phyloP scores from a whole-genome alignment of 2,329 filamentous ascomycete species.

The Ascochyta pisi region DNA sequence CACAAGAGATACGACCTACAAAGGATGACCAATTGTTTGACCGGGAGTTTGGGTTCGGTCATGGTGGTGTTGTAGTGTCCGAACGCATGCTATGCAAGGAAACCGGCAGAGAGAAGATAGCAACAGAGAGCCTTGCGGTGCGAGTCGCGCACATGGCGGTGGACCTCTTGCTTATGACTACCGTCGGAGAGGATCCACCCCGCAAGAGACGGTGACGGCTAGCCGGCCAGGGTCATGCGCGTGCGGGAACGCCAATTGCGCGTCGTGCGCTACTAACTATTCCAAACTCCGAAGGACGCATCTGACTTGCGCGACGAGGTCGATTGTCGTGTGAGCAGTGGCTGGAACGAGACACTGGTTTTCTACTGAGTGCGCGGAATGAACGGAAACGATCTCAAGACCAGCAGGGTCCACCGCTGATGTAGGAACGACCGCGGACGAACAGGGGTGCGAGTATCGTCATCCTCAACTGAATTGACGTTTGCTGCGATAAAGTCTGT shows the following conservation, averaged over 20 bases:
- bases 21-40: slow-evolving; percentile 50
- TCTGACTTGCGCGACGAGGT: not conserved
- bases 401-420: slow-evolving; percentile 3
- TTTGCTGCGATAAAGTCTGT: not conserved
- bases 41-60: slow-evolving; percentile 48
- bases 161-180: slow-evolving; percentile 10
- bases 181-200: slow-evolving; percentile 15
- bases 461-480: slow-evolving; percentile 13
- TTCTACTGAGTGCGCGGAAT: not conserved
- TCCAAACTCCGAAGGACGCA: slow-evolving; percentile 10
- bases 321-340: not conserved
- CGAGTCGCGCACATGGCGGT: slow-evolving; percentile 17
- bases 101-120: not conserved
- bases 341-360: too few relatives aligned
- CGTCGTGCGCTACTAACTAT: not conserved
- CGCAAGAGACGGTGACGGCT: slow-evolving; percentile 24
- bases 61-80: slow-evolving; percentile 30
- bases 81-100: slow-evolving; percentile 15
- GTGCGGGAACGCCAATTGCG: slow-evolving; percentile 15
- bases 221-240: slow-evolving; percentile 21
- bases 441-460: slow-evolving; percentile 8
- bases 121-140: not conserved
- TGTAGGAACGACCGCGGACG: slow-evolving; percentile 4
- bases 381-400: not conserved
- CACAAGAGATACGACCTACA: slow-evolving; percentile 30